Conservation (phyloP, 352 stramenopile genomes). For the Globisporangium irregulare region DNA sequence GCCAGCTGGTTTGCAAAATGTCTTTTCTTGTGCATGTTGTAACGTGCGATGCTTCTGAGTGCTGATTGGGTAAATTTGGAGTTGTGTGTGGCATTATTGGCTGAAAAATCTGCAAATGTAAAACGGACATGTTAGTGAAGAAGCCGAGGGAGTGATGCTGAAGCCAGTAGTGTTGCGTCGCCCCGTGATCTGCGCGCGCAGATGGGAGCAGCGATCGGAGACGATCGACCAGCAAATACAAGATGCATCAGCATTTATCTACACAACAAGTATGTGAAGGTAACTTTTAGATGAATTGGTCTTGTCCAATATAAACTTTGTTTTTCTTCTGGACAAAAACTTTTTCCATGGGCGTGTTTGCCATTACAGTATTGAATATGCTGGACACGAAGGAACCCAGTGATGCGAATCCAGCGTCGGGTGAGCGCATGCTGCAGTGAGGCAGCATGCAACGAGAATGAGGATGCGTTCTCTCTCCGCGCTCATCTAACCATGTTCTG, state of each 20-base stretch:
- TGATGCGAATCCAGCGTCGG: neutral
- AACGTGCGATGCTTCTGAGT: neutral
- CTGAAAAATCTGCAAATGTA: neutral
- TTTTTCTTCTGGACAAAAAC: neutral
- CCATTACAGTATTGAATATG: neutral
- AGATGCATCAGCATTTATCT: neutral
- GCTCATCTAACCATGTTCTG: neutral
- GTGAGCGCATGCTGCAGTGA: neutral
- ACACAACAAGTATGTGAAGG: neutral
- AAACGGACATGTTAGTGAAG: neutral
- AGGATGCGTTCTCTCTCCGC: neutral
- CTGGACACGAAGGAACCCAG: neutral
- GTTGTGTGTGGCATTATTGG: neutral
- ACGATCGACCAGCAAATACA: neutral
- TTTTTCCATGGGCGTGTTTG: neutral
- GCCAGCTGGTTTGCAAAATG: no score
- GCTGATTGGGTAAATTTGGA: neutral
- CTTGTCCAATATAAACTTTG: no score
- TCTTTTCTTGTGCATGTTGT: neutral
- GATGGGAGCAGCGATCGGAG: no score
- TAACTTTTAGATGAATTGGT: no score
- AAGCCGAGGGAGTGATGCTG: neutral
- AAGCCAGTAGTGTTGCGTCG: no score
- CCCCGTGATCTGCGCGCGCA: no score
- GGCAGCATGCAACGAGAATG: neutral